Conservation (phyloP, 2,329 filamentous ascomycete genomes). For the Fusarium ambrosium region DNA sequence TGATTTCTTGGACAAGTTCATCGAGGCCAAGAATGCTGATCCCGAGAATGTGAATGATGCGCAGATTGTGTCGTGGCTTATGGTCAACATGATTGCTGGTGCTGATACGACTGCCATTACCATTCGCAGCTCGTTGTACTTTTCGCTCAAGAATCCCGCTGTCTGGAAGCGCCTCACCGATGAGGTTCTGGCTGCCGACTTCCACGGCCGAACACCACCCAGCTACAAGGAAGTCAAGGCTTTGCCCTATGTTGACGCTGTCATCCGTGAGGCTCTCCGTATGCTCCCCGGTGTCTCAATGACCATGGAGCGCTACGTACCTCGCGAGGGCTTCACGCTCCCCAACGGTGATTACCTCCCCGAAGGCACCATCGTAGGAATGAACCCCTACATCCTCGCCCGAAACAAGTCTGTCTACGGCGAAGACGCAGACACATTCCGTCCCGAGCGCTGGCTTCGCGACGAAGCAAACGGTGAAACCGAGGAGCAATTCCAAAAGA, state of each 20-base stretch:
- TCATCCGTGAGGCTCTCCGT: constrained; percentile 62
- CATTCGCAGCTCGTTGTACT: constrained; percentile 43
- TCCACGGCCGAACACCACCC: constrained; percentile 15
- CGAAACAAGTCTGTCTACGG: constrained; percentile 57
- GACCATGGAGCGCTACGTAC: constrained; percentile 61
- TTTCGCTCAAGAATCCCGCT: constrained; percentile 33
- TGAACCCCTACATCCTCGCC: constrained; percentile 53
- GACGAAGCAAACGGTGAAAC: constrained; percentile 41
- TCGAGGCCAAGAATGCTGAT: constrained; percentile 53
- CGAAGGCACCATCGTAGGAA: constrained; percentile 51
- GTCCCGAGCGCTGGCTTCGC: constrained; percentile 55
- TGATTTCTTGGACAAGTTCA: constrained; percentile 58
- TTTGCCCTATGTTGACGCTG: constrained; percentile 50
- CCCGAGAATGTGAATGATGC: constrained; percentile 53
- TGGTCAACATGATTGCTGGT: constrained; percentile 49
- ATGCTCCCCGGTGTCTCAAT: constrained; percentile 60
- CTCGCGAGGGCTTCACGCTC: constrained; percentile 51
- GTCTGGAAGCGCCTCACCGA: constrained; percentile 34
- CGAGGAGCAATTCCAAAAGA: constrained; percentile 38
- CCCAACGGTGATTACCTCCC: constrained; percentile 50
- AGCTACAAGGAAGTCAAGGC: constrained; percentile 33
- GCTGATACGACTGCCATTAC: constrained; percentile 43
- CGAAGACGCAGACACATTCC: constrained; percentile 57
- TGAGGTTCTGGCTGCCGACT: constrained; percentile 28
- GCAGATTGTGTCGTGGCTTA: constrained; percentile 53